Conservation (phyloP, 345 rosid species). For the Acer negundo region DNA sequence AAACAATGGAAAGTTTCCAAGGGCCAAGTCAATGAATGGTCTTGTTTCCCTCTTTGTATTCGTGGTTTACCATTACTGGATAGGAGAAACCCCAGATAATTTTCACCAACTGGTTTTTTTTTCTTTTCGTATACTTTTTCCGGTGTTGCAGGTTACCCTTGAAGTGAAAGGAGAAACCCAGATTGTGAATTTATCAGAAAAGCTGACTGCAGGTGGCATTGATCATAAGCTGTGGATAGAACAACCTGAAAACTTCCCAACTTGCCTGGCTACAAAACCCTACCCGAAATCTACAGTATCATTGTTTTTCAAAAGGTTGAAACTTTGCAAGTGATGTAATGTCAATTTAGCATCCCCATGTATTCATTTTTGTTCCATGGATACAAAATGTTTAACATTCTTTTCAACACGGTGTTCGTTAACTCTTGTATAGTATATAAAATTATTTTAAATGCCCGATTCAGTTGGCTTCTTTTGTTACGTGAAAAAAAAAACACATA, state of each 20-base stretch:
- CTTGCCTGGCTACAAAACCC: conserved; percentile 86
- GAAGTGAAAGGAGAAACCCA: conserved; percentile 93
- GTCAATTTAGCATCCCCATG: neutral
- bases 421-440: too few relatives aligned
- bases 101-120: neutral
- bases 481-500: too few relatives aligned
- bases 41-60: neutral
- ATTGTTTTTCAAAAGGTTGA: conserved; percentile 65
- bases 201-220: conserved; percentile 63
- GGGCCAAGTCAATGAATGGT: neutral
- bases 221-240: conserved; percentile 84
- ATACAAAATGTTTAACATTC: neutral
- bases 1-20: neutral
- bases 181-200: conserved; percentile 72
- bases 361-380: neutral
- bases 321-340: conserved; percentile 11
- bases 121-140: neutral
- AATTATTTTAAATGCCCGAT: neutral
- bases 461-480: neutral
- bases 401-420: neutral
- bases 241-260: conserved; percentile 88
- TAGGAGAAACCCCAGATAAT: neutral
- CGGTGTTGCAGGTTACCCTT: conserved; percentile 67
- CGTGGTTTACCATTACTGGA: neutral
- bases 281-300: conserved; percentile 63